These are phyloP conservation scores for Phoma sp. DNA, from an alignment of 2,329 filamentous ascomycete genomes.

Conservation along the genomic window DNA sequence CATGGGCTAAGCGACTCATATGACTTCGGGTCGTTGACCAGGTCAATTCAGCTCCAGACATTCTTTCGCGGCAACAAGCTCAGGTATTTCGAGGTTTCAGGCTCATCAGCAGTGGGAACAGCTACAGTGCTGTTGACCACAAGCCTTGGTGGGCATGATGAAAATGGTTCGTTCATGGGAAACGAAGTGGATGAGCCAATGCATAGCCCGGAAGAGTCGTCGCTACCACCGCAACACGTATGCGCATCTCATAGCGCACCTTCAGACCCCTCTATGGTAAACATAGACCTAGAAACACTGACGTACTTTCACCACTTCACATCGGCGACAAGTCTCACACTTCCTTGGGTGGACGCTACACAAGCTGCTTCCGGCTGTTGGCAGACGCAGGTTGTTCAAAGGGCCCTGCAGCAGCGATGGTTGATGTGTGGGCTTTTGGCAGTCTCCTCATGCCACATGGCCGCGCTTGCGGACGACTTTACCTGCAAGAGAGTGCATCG, in stretches of 20 bases:
- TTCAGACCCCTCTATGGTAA: neutral
- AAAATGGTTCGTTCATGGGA: too few species aligned
- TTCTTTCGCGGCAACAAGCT: constrained; percentile 50
- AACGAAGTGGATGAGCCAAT: too few species aligned
- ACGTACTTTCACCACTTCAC: constrained; percentile 37
- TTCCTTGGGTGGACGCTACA: neutral
- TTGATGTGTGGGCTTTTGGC: constrained; percentile 37
- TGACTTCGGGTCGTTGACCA: neutral
- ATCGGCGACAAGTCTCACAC: neutral
- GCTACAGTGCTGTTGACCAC: too few species aligned
- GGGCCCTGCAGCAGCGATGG: constrained; percentile 27
- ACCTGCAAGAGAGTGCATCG: neutral
- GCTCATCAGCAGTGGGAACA: neutral
- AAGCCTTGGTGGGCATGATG: too few species aligned
- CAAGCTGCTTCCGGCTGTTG: constrained; percentile 23
- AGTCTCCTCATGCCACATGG: constrained; percentile 29
- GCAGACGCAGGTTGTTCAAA: constrained; percentile 22
- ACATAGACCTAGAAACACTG: constrained; percentile 27
- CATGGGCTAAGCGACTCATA: constrained; percentile 24
- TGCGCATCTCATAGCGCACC: too few species aligned
- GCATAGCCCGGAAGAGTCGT: too few species aligned
- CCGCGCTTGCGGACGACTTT: constrained; percentile 6
- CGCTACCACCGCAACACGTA: too few species aligned
- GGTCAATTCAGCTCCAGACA: constrained; percentile 41
- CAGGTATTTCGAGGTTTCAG: constrained; percentile 47